Base-by-base conservation (phyloP, 1,284 basidiomycete genomes). In the Heterobasidion irregulare region DNA sequence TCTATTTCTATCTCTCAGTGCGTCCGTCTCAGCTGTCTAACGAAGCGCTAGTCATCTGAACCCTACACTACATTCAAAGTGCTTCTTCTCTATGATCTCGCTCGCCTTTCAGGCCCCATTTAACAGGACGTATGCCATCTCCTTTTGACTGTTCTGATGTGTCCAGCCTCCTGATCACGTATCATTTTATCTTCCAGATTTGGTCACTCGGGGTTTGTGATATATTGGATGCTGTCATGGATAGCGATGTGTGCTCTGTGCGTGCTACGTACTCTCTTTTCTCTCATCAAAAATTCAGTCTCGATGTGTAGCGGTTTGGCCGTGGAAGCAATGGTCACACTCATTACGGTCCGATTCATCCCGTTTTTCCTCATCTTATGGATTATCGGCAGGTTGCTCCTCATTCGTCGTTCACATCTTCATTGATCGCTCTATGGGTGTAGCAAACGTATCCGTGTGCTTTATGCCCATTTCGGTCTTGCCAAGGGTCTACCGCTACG, bases 211-310 rank as follows among this genome's bases (percentile, higher is more conserved):
- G 89, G 87, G 0, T 89, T 90, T 67, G 70, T 90, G 58, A 70
- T 89, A 19, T 89, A 86, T 71, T 90, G 86, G 83, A 84, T 87
- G 78, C 69, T 86, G 58, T 80, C 82, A 55, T 89, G 76, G 76
- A 60, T 79, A 50, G 79, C 73, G 13, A 86, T 86, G 84, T 64
- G 75, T 16, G 72, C 83, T 0, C 67, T 81, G 80, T 75, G 65
- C 26, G 76, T 70, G n/a, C 8, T 32, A 7, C 8, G 34, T 34
- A 50, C 26, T 34, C 6, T 19, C 46, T 35, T 38, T 46, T 38
- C 32, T 16, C 38, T 34, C 18, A 15, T 45, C 19, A 6, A 33
- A 48, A 51, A 36, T 16, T 52, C 18, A 26, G 7, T 49, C 36
- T 26, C 26, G 2, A 26, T 26, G 26, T 26, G 2, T n/a, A 75